Evolutionary conservation across 257 asterid genomes (phyloP), one percentile per base, ranked within the genome.

Genomic region (Striga asiatica): DNA sequence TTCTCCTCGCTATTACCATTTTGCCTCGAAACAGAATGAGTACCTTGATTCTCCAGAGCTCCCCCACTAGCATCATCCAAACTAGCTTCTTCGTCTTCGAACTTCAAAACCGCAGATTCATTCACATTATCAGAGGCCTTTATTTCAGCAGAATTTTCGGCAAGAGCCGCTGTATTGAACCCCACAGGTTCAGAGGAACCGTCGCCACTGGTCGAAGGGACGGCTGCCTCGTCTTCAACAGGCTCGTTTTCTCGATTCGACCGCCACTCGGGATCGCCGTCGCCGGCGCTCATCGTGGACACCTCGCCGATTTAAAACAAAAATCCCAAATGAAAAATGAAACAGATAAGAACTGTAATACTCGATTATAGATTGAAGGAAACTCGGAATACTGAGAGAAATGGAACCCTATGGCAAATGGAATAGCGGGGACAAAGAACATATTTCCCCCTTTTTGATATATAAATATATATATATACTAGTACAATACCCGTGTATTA

Each of bases 281-380:
- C 51, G 68, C 58, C 46, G 27, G 50, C 60, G 67, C 68, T 65
- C 76, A 60, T 70, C 61, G 21, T 55, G 55, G 35, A 65, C 48
- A 38, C 37, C 31, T 46, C 19, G n/a, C 6, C 50, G 10, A 43
- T 43, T 19, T 19, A 23, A 19, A 19, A 23, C 25, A 13, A 10
- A 34, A 43, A 19, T 25, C 50, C 25, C 50, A 43, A 43, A 43
- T 43, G 23, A 43, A 25, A 43, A 43, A 23, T 43, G 50, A 43
- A 43, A 18, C 9, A 8, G 3, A 0, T 12, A 18, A 8, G 19
- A 8, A 8, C 9, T 23, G 4, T 18, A 18, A 19, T 27, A 27
- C 7, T 27, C 32, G 7, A 27, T 27, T 27, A 3, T 3, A 27
- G 32, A 27, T 27, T 2, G 32, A 27, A 27, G 32, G 32, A 27